Conservation (phyloP, 345 rosid genomes). For the Turritis glabra region DNA sequence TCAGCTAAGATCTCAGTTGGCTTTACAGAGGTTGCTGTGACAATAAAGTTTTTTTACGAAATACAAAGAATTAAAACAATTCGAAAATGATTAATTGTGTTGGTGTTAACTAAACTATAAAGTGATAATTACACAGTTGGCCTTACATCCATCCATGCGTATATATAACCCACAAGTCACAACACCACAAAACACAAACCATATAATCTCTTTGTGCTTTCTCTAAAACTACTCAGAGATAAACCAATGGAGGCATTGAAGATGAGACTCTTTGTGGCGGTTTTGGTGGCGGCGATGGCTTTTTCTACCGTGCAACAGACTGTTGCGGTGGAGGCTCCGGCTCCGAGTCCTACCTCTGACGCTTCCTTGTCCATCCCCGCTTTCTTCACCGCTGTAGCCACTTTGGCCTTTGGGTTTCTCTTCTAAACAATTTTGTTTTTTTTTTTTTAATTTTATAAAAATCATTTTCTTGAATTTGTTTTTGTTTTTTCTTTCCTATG, state of each 20-base stretch:
- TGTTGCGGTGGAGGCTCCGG: constrained; percentile 38
- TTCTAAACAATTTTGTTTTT: constrained; percentile 7
- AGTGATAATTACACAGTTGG: constrained; percentile 19
- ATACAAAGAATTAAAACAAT: neutral
- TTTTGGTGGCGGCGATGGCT: constrained; percentile 30
- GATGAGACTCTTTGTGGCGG: constrained; percentile 30
- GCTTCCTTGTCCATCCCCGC: constrained; percentile 27
- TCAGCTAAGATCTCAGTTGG: neutral
- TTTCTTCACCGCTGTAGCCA: constrained; percentile 13
- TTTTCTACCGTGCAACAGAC: constrained; percentile 28
- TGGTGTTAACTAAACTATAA: constrained; percentile 14
- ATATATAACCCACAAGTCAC: constrained; percentile 17
- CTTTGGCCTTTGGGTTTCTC: constrained; percentile 32
- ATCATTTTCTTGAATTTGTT: constrained; percentile 3
- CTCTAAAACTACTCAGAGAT: neutral
- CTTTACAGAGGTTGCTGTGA: neutral
- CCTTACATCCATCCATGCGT: constrained; percentile 9
- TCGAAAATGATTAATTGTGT: neutral
- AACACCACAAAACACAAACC: neutral
- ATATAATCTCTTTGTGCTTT: constrained; percentile 11
- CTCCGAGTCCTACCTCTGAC: constrained; percentile 38
- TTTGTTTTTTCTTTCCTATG: neutral
- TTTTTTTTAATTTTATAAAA: neutral
- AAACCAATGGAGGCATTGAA: constrained; percentile 28
- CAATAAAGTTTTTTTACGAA: neutral